Evolutionary conservation across 169 alveolate genomes (phyloP).

Genomic region (Eimeria brunetti): DNA sequence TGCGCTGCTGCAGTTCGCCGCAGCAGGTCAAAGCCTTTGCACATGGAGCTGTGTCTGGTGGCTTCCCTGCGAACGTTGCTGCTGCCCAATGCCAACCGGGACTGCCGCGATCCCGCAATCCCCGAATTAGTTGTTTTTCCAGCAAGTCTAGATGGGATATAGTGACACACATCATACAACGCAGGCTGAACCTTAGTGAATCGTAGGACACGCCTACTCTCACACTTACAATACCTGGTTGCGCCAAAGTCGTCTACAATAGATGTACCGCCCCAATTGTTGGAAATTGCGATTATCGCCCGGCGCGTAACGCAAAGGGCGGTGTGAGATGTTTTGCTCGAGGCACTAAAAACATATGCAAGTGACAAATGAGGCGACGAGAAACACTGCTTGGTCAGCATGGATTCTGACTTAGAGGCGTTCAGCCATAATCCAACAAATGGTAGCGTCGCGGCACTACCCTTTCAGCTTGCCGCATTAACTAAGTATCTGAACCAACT

Average conservation of each 20-base stretch:
- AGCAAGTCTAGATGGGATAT: no score
- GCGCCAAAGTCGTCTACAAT: constrained; percentile 80
- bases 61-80: no score
- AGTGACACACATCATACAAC: constrained; percentile 56
- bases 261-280: constrained; percentile 64
- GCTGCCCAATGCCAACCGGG: no score
- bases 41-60: no score
- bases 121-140: no score
- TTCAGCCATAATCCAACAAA: no score
- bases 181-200: constrained; percentile 78
- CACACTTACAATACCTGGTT: constrained; percentile 82
- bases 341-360: constrained; percentile 27
- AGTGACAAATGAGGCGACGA: constrained; percentile 73
- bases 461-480: no score
- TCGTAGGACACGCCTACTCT: constrained; percentile 83
- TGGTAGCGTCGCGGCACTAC: no score
- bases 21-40: no score
- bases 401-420: constrained; percentile 84
- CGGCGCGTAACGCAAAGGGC: constrained; percentile 10
- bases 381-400: constrained; percentile 83
- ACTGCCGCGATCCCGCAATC: no score
- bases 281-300: constrained; percentile 56
- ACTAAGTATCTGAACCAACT: no score
- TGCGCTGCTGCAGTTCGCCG: neutral
- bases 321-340: constrained; percentile 36